Evolutionary conservation across 306 rosid genomes (phyloP), one percentile per base, ranked within the genome.

Genomic region (Cucurbita moschata): DNA sequence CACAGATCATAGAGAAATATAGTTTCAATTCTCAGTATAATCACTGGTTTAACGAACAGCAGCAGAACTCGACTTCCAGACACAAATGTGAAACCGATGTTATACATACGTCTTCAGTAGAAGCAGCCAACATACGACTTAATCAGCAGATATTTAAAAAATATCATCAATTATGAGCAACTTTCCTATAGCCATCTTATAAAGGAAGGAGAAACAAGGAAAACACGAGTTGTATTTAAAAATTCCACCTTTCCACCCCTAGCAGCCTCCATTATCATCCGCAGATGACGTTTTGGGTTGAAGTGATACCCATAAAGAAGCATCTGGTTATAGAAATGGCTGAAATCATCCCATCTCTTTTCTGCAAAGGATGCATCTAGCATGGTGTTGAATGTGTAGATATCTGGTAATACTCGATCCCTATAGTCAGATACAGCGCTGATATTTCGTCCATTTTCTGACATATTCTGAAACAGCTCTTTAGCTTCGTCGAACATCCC

Each of bases 261-360:
- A 12, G 86, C 84, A 81, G 96, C 97, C 52, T 81, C 85, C 79
- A 90, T 47, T 82, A 90, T 69, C 90, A 93, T 83, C 78, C 82
- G 89, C 81, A 90, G 94, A 83, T 93, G 97, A 16, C 97, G 98
- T 82, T 87, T 93, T 38, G 90, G 77, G 81, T 93, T 88, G 86
- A 93, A 93, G 84, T 85, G 86, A 77, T 62, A 84, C 30, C 92
- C 97, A 76, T 82, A 85, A 76, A 65, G 77, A 68, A 93, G 56
- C 98, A 93, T 88, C 82, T 71, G 83, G 76, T 73, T 78, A 79
- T 85, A 93, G 72, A 86, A 77, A 66, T 54, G 50, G 65, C 80
- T 81, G 76, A 93, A 87, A 76, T 90, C 90, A 83, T 86, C 88
- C 96, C 98, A 93, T 76, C 81, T 85, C 79, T 86, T 85, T 59